Evolutionary conservation across 2,329 filamentous ascomycete genomes (phyloP).

Genomic region (Sporothrix euskadiensis): DNA sequence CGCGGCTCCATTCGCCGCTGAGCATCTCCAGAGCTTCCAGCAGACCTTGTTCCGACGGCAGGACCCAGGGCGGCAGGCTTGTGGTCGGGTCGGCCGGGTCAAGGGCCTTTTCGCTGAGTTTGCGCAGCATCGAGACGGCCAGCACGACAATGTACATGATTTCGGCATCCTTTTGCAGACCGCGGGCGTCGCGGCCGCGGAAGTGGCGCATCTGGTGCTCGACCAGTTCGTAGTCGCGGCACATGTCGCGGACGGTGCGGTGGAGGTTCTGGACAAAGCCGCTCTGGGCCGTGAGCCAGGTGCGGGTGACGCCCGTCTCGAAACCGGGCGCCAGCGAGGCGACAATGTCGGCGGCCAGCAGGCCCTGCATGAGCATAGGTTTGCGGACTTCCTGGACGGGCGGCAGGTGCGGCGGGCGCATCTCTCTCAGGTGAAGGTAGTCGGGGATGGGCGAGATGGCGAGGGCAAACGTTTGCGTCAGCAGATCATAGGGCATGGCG

Average conservation of each 20-base stretch:
- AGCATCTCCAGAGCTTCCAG: conserved; percentile 67
- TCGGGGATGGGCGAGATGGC: conserved; percentile 84
- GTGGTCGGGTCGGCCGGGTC: conserved; percentile 55
- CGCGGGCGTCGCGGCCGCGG: conserved; percentile 30
- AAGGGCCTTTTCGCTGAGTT: conserved; percentile 66
- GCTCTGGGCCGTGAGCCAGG: conserved; percentile 81
- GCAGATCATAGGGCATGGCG: conserved; percentile 69
- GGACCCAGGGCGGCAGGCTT: conserved; percentile 59
- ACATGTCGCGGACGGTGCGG: conserved; percentile 71
- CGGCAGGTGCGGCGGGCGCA: conserved; percentile 60
- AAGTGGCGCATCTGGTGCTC: conserved; percentile 35
- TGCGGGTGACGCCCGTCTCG: conserved; percentile 71
- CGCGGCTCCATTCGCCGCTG: conserved; percentile 61
- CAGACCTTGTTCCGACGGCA: conserved; percentile 68
- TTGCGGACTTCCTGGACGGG: conserved; percentile 79
- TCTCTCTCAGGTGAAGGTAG: conserved; percentile 41
- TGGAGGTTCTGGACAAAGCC: conserved; percentile 81
- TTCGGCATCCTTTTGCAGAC: conserved; percentile 48
- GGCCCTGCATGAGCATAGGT: conserved; percentile 86
- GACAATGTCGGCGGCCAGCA: conserved; percentile 86
- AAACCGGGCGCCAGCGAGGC: conserved; percentile 64
- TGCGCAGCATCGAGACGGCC: conserved; percentile 66
- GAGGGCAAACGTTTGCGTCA: conserved; percentile 84
- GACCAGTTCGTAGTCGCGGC: conserved; percentile 56
- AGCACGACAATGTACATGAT: conserved; percentile 66